Conservation (phyloP, 768 basidiomycete genomes). For the Kwoniella newhampshirensis region DNA sequence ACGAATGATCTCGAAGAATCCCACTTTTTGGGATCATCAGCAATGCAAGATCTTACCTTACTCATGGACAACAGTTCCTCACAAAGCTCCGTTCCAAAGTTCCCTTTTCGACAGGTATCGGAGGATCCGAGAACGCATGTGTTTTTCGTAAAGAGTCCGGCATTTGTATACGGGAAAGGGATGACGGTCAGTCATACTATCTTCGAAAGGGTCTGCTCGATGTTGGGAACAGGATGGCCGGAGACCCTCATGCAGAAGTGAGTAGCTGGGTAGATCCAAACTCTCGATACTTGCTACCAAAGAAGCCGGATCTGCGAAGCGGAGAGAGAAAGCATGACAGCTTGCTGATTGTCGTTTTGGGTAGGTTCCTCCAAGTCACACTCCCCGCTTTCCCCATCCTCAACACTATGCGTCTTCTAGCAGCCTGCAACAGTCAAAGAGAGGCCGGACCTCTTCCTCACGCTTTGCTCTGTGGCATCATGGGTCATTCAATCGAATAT, state of each 20-base stretch:
- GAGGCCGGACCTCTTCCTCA: not conserved
- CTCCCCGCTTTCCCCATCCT: conserved; percentile 3
- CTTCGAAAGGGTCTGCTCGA: not conserved
- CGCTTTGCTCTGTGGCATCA: conserved; percentile 3
- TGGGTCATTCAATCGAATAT: conserved; percentile 5
- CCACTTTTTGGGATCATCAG: conserved; percentile 3
- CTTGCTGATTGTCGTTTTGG: too few relatives aligned
- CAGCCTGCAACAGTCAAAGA: not conserved
- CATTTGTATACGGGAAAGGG: conserved; percentile 2
- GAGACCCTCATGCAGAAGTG: conserved; percentile 2
- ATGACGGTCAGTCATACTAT: not conserved
- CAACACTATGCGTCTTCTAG: conserved; percentile 3
- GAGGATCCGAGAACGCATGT: conserved; percentile 2
- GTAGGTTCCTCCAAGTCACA: not conserved
- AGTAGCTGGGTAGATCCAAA: not conserved
- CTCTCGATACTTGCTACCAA: too few relatives aligned
- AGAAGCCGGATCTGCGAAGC: too few relatives aligned
- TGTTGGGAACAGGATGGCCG: conserved; percentile 2
- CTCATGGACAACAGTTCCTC: not conserved
- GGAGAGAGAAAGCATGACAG: too few relatives aligned
- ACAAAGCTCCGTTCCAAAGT: not conserved
- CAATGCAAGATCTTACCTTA: conserved; percentile 3
- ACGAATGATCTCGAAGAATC: conserved; percentile 4
- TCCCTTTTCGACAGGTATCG: conserved; percentile 4
- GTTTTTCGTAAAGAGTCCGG: conserved; percentile 1